Evolutionary conservation across 208 protist genomes (phyloP), one percentile per base, ranked within the genome.

Genomic region (Leishmania amazonensis): DNA sequence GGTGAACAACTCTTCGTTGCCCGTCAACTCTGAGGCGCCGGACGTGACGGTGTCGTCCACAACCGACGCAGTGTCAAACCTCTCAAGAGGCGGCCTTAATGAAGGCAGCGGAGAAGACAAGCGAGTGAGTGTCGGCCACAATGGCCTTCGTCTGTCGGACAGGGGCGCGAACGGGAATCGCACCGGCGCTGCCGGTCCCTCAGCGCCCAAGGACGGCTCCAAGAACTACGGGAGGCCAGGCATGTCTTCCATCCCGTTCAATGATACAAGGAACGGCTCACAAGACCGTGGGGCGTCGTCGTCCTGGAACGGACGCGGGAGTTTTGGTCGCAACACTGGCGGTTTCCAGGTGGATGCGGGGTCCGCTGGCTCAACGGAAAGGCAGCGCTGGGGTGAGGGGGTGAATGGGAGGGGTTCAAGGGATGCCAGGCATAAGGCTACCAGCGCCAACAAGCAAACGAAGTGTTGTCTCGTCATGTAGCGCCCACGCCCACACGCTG

Each of bases 381-480:
- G 64, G 40, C 64, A 54, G 31, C 81, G 68, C 38, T 51, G 13
- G 17, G 45, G 76, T 35, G 76, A 81, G 28, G 70, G 19, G 53
- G 35, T 13, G n/a, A 9, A n/a, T 31, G 2, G 11, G 24, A 6
- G 19, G 6, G 7, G n/a, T 1, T 7, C 51, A 15, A 49, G 0
- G 1, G 42, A n/a, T 2, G 8, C 78, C 28, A 13, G 65, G 57
- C 64, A 35, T 35, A 35, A 35, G 31, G 31, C 31, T 35, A 28
- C 73, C 3, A 5, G 28, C 42, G 24, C 19, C 8, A 67, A 54
- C 40, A 83, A 84, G 53, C 73, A 76, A 9, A 47, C 77, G 2
- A 89, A 84, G 77, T 89, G 81, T 40, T 89, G 81, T 65, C 72
- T 58, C 45, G 75, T 86, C 54, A 86, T 89, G 81, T 89, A 80